Evolutionary conservation across 768 basidiomycete genomes (phyloP), one percentile per base, ranked within the genome.

Genomic region (Scleroderma citrinum): DNA sequence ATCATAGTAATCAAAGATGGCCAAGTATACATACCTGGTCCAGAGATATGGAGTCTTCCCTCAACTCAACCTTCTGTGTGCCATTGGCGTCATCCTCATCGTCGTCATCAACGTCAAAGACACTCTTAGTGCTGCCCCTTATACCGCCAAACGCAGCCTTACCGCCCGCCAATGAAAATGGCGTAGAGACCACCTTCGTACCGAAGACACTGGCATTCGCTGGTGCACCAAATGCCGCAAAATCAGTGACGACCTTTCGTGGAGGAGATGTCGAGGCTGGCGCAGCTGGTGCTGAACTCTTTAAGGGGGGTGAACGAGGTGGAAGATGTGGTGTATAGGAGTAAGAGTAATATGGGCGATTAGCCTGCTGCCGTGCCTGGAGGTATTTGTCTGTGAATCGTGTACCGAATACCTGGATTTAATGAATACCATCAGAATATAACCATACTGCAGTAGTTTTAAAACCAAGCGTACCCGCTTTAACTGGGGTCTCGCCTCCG

Each of bases 341-440:
- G 52, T 80, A 82, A 16, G 77, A 72, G 55, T 78, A 78, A 2
- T 69, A 58, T 51, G 69, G 71, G 35, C 86, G 78, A 30, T 74
- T 70, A 49, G 78, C 66, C 19, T 77, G 63, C 59, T 83, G 77
- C 42, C 87, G 78, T 29, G 85, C 82, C 57, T 83, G 80, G 23
- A 94, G 78, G 66, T 97, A 98, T 66, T 95, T 94, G 57, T 98
- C 94, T 17, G 95, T 97, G 72, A 97, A 95, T 3, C 95, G 87
- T 36, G 92, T 90, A n/a, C 91, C 92, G 43, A 85, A 82, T 41
- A 96, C 88, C 93, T 96, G 16, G 21, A 29, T 63, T 23, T 4
- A 35, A 52, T 45, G 48, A 30, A 50, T 48, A 46, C 30, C 23
- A 45, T 34, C 24, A 38, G 24, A 2, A 12, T 20, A 35, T 56